These are phyloP conservation scores for Leucoagaricus sp. DNA, from an alignment of 1,284 basidiomycete species.

Conservation along the genomic window DNA sequence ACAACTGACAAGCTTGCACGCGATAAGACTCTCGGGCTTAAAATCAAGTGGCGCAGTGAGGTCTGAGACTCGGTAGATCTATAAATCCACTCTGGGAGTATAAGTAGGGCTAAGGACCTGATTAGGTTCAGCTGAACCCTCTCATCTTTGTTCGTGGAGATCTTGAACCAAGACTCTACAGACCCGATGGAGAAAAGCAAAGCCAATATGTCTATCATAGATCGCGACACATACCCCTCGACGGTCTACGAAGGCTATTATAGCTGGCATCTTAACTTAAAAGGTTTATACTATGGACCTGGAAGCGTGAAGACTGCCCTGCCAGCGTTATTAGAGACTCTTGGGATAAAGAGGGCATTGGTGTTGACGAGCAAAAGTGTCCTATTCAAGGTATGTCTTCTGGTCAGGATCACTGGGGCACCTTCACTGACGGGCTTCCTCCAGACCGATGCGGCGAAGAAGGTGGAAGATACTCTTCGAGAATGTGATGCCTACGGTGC, in stretches of 20 bases:
- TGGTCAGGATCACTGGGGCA: slow-evolving; percentile 8
- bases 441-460: slow-evolving; percentile 66
- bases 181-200: too few species aligned
- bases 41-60: too few species aligned
- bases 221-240: slow-evolving; percentile 22
- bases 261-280: slow-evolving; percentile 62
- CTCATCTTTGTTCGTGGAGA: too few species aligned
- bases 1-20: too few species aligned
- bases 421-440: slow-evolving; percentile 8
- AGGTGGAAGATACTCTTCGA: slow-evolving; percentile 57
- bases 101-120: too few species aligned
- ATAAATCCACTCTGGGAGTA: too few species aligned
- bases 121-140: neutral
- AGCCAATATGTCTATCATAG: slow-evolving; percentile 32
- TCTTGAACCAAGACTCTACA: too few species aligned
- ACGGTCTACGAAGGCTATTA: slow-evolving; percentile 52
- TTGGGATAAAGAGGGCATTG: slow-evolving; percentile 63
- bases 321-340: slow-evolving; percentile 54
- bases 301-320: slow-evolving; percentile 61
- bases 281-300: slow-evolving; percentile 68
- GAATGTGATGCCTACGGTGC: slow-evolving; percentile 57
- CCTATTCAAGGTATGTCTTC: slow-evolving; percentile 52
- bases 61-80: too few species aligned
- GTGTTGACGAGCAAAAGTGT: slow-evolving; percentile 74
- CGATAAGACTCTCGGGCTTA: too few species aligned